Conservation (phyloP, 1,284 basidiomycete species). For the Pseudozyma pruni region DNA sequence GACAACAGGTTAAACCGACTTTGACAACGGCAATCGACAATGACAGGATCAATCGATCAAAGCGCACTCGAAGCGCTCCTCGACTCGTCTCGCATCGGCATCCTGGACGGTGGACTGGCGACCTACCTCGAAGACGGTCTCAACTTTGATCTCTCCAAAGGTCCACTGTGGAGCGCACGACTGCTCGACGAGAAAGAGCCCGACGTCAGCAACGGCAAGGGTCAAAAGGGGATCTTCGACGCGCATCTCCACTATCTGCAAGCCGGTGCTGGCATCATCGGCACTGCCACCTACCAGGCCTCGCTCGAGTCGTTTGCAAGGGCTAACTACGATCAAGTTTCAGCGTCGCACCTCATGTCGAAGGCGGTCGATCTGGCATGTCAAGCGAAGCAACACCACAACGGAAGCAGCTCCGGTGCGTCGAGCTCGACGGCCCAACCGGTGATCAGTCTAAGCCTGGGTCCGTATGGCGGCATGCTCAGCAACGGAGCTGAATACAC, state of each 20-base stretch:
- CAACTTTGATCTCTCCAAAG: conserved; percentile 49
- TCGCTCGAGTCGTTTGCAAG: conserved; percentile 49
- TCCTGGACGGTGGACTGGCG: conserved; percentile 58
- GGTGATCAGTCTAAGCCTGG: conserved; percentile 50
- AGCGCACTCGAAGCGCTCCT: conserved; percentile 34
- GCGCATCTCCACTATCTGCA: conserved; percentile 56
- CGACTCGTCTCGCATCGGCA: conserved; percentile 37
- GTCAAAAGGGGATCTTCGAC: conserved; percentile 42
- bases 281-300: conserved; percentile 59
- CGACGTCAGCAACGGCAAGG: conserved; percentile 41
- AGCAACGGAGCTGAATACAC: conserved; percentile 61
- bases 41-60: conserved; percentile 28
- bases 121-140: conserved; percentile 61
- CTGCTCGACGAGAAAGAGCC: conserved; percentile 49
- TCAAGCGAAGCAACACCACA: conserved; percentile 34
- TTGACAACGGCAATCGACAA: too few species aligned
- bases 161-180: conserved; percentile 57
- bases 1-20: too few species aligned
- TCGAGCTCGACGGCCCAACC: conserved; percentile 12
- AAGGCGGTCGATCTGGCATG: conserved; percentile 51
- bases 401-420: not conserved
- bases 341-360: conserved; percentile 48
- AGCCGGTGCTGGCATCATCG: conserved; percentile 58
- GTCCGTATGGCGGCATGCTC: conserved; percentile 58
- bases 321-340: conserved; percentile 30